Evolutionary conservation across 805 yeast species (phyloP).

Genomic region (Kuraishia floccosa): DNA sequence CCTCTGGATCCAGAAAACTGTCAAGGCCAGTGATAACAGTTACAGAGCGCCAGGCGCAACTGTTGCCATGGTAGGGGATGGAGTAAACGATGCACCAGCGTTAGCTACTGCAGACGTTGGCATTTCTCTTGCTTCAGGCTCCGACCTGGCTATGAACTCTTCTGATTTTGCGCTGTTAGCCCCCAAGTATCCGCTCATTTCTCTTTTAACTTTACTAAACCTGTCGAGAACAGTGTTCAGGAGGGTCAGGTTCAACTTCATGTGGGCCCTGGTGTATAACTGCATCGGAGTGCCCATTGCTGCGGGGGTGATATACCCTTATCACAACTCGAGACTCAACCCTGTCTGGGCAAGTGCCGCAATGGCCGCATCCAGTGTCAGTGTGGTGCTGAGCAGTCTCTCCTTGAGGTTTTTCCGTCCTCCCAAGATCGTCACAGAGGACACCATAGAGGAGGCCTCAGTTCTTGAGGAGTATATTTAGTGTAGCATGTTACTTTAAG

Average conservation of each 20-base stretch:
- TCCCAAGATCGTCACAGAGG: conserved; percentile 7
- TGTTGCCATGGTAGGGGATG: conserved; percentile 79
- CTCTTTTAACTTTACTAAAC: conserved; percentile 44
- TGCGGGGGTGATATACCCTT: conserved; percentile 56
- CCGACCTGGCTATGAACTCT: conserved; percentile 65
- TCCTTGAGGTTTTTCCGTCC: conserved; percentile 37
- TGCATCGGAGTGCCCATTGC: conserved; percentile 50
- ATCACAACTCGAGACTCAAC: conserved; percentile 36
- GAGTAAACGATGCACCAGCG: conserved; percentile 79
- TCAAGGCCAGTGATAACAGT: conserved; percentile 9
- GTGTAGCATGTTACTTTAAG: too few relatives aligned
- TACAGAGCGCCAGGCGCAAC: conserved; percentile 13
- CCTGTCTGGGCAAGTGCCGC: conserved; percentile 65
- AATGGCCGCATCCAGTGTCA: conserved; percentile 48
- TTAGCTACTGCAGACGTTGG: conserved; percentile 69
- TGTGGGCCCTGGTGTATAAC: conserved; percentile 49
- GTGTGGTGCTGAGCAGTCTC: conserved; percentile 47
- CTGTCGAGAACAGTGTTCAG: conserved; percentile 36
- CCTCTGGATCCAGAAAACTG: conserved; percentile 38
- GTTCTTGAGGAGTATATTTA: too few relatives aligned
- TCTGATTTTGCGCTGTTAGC: conserved; percentile 62
- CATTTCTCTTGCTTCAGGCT: conserved; percentile 64
- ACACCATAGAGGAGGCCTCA: too few relatives aligned
- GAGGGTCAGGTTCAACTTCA: conserved; percentile 45
- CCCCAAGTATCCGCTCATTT: conserved; percentile 34